phyloP scores from a whole-genome alignment of 2,329 filamentous ascomycete genomes.

The Colletotrichum sojae region DNA sequence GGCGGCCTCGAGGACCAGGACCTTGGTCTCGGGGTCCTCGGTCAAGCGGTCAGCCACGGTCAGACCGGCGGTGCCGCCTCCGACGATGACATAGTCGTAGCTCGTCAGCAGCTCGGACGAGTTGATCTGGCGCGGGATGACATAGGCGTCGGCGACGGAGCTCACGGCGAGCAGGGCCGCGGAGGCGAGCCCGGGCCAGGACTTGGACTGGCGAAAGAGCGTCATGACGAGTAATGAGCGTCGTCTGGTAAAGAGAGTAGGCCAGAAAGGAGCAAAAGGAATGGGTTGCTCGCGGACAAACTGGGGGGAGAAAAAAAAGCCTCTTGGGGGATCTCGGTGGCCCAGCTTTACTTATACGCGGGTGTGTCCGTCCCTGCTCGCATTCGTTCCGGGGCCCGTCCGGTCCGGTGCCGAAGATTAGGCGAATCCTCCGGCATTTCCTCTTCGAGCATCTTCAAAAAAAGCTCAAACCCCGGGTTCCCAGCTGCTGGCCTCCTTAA shows the following conservation, averaged over 20 bases:
- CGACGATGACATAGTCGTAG: constrained; percentile 51
- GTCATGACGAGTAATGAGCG: constrained; percentile 20
- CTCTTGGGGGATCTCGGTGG: too few relatives aligned
- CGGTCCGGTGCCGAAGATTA: neutral
- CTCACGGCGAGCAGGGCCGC: constrained; percentile 20
- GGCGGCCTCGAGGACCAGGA: constrained; percentile 31
- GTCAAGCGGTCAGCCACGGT: constrained; percentile 51
- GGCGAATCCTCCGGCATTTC: constrained; percentile 2
- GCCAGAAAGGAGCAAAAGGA: neutral
- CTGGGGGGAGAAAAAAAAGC: neutral
- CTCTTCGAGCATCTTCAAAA: neutral
- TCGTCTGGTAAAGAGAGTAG: neutral
- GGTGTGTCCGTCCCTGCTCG: neutral
- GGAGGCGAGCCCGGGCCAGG: constrained; percentile 7
- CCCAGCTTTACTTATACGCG: constrained; percentile 11
- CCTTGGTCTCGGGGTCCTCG: constrained; percentile 29
- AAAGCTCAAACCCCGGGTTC: neutral
- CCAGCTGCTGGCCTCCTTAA: neutral
- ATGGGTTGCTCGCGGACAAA: neutral
- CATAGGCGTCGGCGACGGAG: constrained; percentile 24
- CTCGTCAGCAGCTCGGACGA: constrained; percentile 17
- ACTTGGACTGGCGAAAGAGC: constrained; percentile 32
- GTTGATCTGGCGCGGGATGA: constrained; percentile 26
- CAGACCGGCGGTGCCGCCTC: constrained; percentile 51
- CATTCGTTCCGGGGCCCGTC: neutral